Base-by-base conservation (phyloP, 2,329 filamentous ascomycete species). In the Clonostachys byssicola region DNA sequence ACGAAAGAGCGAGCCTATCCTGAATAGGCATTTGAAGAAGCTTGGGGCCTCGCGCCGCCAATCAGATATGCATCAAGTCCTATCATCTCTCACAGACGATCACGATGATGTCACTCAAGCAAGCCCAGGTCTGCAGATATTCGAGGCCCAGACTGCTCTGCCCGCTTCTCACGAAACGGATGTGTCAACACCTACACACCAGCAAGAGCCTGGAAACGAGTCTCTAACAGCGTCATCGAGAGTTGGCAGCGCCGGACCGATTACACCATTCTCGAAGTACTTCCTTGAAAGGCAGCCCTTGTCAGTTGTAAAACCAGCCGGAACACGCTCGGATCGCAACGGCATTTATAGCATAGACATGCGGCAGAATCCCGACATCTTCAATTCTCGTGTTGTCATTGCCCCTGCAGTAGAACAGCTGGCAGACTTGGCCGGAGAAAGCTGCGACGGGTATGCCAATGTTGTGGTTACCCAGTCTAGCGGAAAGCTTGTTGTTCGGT, bases 291-390 rank as follows among this genome's bases (percentile, higher is more conserved):
- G 23, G 12, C 14, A n/a, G 14, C 36, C 30, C 34, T 18, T 17
- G 38, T 33, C 18, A 23, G 12, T 47, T 42, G 43, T 30, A 40
- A 23, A 35, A 51, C 42, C 51, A 50, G 7, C 47, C 48, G 13
- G 18, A 42, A 12, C 44, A 49, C 13, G 12, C 39, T 10, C 42
- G 47, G 6, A 20, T 47, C n/a, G 53, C 30, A 51, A 54, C 6
- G 56, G 55, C 10, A 53, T 65, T 10, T 52, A 62, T n/a, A 60
- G 60, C 35, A 60, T 67, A 34, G 65, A 68, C 46, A 59, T 66
- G 55, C 64, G 58, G 5, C 55, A 62, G 44, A 63, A 63, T 8
- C 60, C 53, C 4, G 61, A 68, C 47, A 68, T 68, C n/a, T 68
- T 68, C 38, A 56, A 59, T 5, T 49, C 52, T 1, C 51, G 59